Base-by-base conservation (phyloP, 768 basidiomycete genomes). In the Pluteus cervinus region DNA sequence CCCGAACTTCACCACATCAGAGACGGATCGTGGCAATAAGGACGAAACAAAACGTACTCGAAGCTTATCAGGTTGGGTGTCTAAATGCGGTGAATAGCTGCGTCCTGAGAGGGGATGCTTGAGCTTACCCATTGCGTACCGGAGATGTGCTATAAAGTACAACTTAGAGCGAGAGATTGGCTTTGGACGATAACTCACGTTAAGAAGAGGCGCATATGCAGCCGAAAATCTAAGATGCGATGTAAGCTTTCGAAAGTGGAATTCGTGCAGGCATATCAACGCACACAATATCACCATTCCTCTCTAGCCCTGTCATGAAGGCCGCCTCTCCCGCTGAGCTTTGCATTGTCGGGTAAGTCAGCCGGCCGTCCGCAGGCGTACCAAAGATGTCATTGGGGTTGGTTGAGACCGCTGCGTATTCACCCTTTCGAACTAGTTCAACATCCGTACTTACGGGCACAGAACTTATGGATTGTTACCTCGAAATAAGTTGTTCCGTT, bases 261-360 rank as follows among this genome's bases (percentile, higher is more conserved):
- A 2, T 36, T 14, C 16, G 35, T 25, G 7, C 11, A 17, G 9
- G 24, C 5, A 15, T 18, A 14, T n/a, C 24, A 8, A 39, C 49
- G 32, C 46, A 51, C 52, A 63, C 60, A 36, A 67, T 67, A 39
- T 67, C 64, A 20, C 55, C 53, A 35, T 67, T 68, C n/a, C 66
- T 46, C 51, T 83, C 79, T 5, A 81, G 48, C 3, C 81, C 79
- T 1, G 75, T 81, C 79, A 81, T 81, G 49, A 73, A 83, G 1
- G 76, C 75, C 1, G 79, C 81, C 49, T 82, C 81, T 12, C 68
- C 72, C 2, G 68, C 56, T 26, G 76, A 56, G 41, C 71, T 68
- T 50, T 71, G 61, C 51, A 79, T 62, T 5, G 72, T 75, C 0
- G 79, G 78, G 51, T 68, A 80, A n/a, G 52, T 48, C 7, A 80